Conservation (phyloP, 306 rosid species). For the Oemleria cerasiformis region DNA sequence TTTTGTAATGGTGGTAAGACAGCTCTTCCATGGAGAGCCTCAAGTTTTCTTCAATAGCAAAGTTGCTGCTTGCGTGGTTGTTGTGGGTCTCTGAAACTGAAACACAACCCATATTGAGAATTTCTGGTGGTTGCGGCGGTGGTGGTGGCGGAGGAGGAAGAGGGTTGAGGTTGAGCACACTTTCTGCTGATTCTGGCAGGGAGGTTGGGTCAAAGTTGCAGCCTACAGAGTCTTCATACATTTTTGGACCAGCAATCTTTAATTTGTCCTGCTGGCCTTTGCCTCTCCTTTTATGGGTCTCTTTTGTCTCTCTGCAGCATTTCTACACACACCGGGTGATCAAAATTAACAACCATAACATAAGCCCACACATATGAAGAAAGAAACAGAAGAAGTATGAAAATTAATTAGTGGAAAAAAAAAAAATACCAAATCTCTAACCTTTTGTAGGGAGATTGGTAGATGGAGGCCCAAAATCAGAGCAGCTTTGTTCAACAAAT, state of each 20-base stretch:
- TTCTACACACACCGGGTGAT: too few species aligned
- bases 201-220: constrained; percentile 63
- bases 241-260: constrained; percentile 15
- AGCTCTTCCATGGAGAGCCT: constrained; percentile 41
- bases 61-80: background rate
- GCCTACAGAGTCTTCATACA: constrained; percentile 36
- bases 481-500: background rate
- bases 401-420: too few species aligned
- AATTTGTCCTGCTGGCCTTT: background rate
- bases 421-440: too few species aligned
- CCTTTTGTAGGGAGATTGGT: too few species aligned
- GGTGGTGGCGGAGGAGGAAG: constrained; percentile 19
- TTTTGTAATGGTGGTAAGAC: constrained; percentile 7
- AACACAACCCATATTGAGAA: background rate
- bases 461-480: too few species aligned
- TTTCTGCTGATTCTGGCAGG: constrained; percentile 38
- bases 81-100: background rate
- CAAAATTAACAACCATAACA: background rate
- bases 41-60: background rate
- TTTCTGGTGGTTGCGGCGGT: constrained; percentile 4
- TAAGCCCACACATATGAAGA: too few species aligned
- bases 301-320: background rate
- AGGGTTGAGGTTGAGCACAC: constrained; percentile 24
- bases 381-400: too few species aligned
- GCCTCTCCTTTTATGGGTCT: background rate